These are phyloP conservation scores for Sisymbrium irio DNA, from an alignment of 345 rosid genomes.

Conservation along the genomic window DNA sequence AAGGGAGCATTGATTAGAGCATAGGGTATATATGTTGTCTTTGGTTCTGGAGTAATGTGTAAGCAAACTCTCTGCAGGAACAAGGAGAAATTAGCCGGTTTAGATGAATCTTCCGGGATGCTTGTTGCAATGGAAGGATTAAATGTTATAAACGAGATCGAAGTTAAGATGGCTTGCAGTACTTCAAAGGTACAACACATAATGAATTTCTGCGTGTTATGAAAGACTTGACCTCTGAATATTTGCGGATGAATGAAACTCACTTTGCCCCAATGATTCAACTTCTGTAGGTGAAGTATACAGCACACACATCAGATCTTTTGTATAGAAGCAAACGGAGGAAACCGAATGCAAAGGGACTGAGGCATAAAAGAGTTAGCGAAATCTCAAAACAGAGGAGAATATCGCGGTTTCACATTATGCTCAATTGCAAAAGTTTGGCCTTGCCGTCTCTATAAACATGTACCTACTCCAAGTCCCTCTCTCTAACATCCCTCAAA, in stretches of 20 bases:
- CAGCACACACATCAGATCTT: slow-evolving; percentile 77
- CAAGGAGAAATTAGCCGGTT: slow-evolving; percentile 37
- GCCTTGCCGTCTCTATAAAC: slow-evolving; percentile 17
- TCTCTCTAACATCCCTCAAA: neutral
- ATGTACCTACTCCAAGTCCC: neutral
- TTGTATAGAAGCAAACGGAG: slow-evolving; percentile 53
- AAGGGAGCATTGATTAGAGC: slow-evolving; percentile 10
- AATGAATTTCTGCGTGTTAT: neutral
- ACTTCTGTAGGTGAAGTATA: slow-evolving; percentile 70
- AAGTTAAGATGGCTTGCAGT: slow-evolving; percentile 73
- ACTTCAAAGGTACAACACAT: slow-evolving; percentile 72
- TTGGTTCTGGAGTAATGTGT: slow-evolving; percentile 4
- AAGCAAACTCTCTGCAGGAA: slow-evolving; percentile 54
- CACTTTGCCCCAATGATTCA: slow-evolving; percentile 19
- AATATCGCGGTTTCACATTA: slow-evolving; percentile 31
- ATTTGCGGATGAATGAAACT: slow-evolving; percentile 5
- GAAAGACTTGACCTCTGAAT: neutral
- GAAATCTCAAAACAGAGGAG: slow-evolving; percentile 29
- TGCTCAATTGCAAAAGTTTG: slow-evolving; percentile 24
- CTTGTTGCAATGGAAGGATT: slow-evolving; percentile 58
- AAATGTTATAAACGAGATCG: slow-evolving; percentile 64
- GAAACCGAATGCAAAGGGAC: slow-evolving; percentile 18
- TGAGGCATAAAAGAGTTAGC: neutral
- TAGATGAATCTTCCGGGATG: slow-evolving; percentile 40
- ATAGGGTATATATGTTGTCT: neutral